phyloP scores from a whole-genome alignment of 495 filamentous ascomycete genomes.

The Filosporella fistucella region DNA sequence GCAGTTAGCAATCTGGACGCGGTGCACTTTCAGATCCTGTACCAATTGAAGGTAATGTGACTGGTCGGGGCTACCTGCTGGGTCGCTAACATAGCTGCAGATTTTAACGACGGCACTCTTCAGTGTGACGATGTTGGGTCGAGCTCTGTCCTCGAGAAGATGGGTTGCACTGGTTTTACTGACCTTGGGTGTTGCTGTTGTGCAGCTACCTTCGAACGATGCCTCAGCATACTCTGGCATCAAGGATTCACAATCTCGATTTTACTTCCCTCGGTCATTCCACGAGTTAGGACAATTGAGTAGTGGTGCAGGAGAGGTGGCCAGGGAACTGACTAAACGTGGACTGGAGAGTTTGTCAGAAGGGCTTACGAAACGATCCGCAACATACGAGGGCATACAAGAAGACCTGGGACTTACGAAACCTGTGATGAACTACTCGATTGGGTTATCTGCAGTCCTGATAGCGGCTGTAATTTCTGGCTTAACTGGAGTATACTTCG shows the following conservation, averaged over 20 bases:
- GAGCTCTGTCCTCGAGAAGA: constrained; percentile 61
- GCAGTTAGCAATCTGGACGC: constrained; percentile 88
- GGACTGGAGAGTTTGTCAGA: constrained; percentile 35
- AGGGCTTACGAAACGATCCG: constrained; percentile 70
- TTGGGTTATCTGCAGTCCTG: constrained; percentile 76
- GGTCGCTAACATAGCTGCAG: constrained; percentile 23
- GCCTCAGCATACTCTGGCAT: constrained; percentile 32
- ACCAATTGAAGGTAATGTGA: constrained; percentile 68
- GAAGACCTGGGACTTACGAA: constrained; percentile 64
- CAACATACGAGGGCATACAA: constrained; percentile 89
- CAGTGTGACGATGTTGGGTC: constrained; percentile 68
- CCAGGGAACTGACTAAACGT: constrained; percentile 42
- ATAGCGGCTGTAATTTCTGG: constrained; percentile 75
- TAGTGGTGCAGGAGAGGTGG: constrained; percentile 37
- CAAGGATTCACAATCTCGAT: constrained; percentile 35
- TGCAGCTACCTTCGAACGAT: constrained; percentile 65
- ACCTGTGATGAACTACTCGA: constrained; percentile 64
- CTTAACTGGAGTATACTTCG: constrained; percentile 85
- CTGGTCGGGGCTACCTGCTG: neutral
- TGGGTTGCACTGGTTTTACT: constrained; percentile 82
- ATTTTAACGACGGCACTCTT: constrained; percentile 90
- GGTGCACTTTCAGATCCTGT: constrained; percentile 87
- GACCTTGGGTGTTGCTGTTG: constrained; percentile 77
- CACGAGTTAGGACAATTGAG: constrained; percentile 51
- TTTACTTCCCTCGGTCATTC: constrained; percentile 71